Evolutionary conservation across 129 eudicot species (phyloP).

Genomic region (Helianthus annuus): HanXRQr2.0-SUNRISE NC_035443.2:139852721-139853220

Average conservation of each 20-base stretch:
- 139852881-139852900: slow-evolving; percentile 31
- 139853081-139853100: too few relatives aligned
- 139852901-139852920: slow-evolving; percentile 39
- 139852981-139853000: not conserved
- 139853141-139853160: too few relatives aligned
- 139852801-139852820: slow-evolving; percentile 25
- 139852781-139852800: slow-evolving; percentile 29
- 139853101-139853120: too few relatives aligned
- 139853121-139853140: too few relatives aligned
- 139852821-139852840: slow-evolving; percentile 22
- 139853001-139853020: not conserved
- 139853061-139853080: too few relatives aligned
- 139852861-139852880: slow-evolving; percentile 27
- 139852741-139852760: slow-evolving; percentile 36
- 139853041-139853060: too few relatives aligned
- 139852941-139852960: not conserved
- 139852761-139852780: slow-evolving; percentile 46
- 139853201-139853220: too few relatives aligned
- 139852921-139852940: slow-evolving; percentile 31
- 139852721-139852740: slow-evolving; percentile 39
- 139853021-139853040: not conserved
- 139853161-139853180: too few relatives aligned
- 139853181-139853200: too few relatives aligned
- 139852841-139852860: slow-evolving; percentile 38
- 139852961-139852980: not conserved